Evolutionary conservation across 2,329 filamentous ascomycete genomes (phyloP).

Genomic region (Teratosphaeria destructans): DNA sequence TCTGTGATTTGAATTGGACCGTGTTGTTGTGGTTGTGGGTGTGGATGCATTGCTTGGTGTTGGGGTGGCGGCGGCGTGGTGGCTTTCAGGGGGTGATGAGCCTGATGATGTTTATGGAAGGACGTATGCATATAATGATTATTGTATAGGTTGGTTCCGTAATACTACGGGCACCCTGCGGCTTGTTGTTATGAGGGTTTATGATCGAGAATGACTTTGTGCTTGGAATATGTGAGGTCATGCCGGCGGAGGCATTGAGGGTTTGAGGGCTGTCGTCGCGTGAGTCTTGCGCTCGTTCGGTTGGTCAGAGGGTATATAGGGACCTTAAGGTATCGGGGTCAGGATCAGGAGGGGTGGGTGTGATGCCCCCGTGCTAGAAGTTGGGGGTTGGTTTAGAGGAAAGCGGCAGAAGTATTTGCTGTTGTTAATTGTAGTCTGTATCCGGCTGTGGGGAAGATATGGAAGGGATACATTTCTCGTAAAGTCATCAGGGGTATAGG

Average conservation of each 20-base stretch:
- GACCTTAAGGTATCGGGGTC: neutral
- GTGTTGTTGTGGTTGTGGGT: neutral
- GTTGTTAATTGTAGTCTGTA: neutral
- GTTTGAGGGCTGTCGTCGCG: no score
- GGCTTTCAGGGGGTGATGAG: neutral
- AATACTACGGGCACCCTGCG: no score
- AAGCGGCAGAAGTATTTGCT: neutral
- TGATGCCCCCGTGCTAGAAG: neutral
- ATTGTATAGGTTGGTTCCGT: no score
- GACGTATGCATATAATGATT: neutral
- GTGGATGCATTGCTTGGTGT: neutral
- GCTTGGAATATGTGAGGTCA: no score
- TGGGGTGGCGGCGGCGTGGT: neutral
- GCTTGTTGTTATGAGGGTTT: no score
- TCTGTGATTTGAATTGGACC: slow-evolving; percentile 4
- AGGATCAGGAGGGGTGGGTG: neutral
- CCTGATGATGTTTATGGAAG: neutral
- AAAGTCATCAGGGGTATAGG: no score
- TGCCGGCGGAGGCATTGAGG: no score
- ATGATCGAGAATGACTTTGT: no score
- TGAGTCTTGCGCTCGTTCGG: no score
- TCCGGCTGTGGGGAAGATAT: no score
- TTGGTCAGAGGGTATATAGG: no score
- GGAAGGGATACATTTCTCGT: no score
- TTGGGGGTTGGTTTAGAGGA: neutral